Base-by-base conservation (phyloP, 2,329 filamentous ascomycete species). In the Penicillium sp. region DNA sequence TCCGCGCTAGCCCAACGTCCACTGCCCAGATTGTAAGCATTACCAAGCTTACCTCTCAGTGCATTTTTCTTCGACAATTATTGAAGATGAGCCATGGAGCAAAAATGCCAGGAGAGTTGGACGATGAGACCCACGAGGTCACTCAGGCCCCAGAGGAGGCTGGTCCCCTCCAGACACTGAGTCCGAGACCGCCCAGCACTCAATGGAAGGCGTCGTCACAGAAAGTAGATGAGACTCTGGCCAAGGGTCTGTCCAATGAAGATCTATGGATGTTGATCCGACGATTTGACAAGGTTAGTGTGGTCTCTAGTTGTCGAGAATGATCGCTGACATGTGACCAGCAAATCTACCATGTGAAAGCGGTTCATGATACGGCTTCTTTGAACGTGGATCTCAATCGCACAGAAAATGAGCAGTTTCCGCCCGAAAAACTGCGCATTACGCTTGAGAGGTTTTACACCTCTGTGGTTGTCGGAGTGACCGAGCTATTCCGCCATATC, bases 401-500 rank as follows among this genome's bases (percentile, higher is more conserved):
- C 53, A 87, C 89, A 5, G 88, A 92, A 22, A 85, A 92, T 53
- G 90, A 94, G 61, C 87, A 91, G 51, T 94, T 94, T 70, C 89
- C 88, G 0, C 90, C 90, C 0, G 89, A 94, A 66, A 94, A 94
- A 73, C 76, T 95, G 51, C 82, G 90, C 10, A 85, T 87, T 7
- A 91, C 89, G 49, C 70, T 94, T 10, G 90, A 95, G 73, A 81
- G 91, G 14, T 76, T 94, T 10, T 96, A 95, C 70, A 91, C 90
- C 81, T 89, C 88, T 0, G 85, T 95, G 1, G 77, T 88, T 9
- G 83, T 93, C 46, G 82, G 87, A 13, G 44, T 91, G 11, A 81
- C 90, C 38, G 81, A 79, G 0, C 81, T 85, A 20, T 84, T 82
- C 59, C 92, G 93, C 66, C 90, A 95, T 59, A 81, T 93, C 58